Evolutionary conservation across 352 stramenopile genomes (phyloP).

Genomic region (Plasmopara halstedii): DNA sequence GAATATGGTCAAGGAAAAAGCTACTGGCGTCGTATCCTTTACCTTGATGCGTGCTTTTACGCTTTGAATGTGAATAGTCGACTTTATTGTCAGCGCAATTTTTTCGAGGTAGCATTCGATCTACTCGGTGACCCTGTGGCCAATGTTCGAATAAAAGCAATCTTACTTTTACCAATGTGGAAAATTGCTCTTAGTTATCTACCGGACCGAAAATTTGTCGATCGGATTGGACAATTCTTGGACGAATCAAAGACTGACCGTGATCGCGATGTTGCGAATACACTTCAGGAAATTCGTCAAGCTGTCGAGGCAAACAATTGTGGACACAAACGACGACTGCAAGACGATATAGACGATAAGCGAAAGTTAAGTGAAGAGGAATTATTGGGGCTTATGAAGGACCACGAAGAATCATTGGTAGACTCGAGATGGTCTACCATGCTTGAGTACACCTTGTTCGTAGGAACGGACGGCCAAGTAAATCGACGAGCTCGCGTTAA

Average conservation of each 20-base stretch:
- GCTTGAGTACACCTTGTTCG: constrained; percentile 79
- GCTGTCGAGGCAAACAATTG: constrained; percentile 35
- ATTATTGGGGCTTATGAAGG: constrained; percentile 41
- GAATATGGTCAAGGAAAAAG: constrained; percentile 70
- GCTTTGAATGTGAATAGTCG: constrained; percentile 59
- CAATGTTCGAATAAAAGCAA: constrained; percentile 70
- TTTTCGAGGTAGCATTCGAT: constrained; percentile 68
- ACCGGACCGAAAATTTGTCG: constrained; percentile 61
- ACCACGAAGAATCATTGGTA: constrained; percentile 71
- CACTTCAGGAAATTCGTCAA: constrained; percentile 37
- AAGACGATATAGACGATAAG: constrained; percentile 61
- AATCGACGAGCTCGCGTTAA: constrained; percentile 73
- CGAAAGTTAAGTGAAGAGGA: constrained; percentile 55
- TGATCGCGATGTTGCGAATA: constrained; percentile 58
- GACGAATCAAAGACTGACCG: constrained; percentile 50
- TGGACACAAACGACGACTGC: constrained; percentile 25
- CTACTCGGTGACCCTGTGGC: constrained; percentile 64
- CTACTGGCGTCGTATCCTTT: constrained; percentile 71
- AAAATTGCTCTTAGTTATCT: constrained; percentile 45
- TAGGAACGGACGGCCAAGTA: constrained; percentile 80
- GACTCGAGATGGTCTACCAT: constrained; percentile 83
- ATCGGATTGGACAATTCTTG: constrained; percentile 62
- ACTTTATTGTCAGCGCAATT: constrained; percentile 69
- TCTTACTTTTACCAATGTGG: constrained; percentile 56
- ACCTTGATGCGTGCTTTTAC: constrained; percentile 58